Percentiles rank a stretch among this genome's conserved stretches.
Conservation (phyloP, 805 yeast species). For the Torulaspora delbrueckii region DNA sequence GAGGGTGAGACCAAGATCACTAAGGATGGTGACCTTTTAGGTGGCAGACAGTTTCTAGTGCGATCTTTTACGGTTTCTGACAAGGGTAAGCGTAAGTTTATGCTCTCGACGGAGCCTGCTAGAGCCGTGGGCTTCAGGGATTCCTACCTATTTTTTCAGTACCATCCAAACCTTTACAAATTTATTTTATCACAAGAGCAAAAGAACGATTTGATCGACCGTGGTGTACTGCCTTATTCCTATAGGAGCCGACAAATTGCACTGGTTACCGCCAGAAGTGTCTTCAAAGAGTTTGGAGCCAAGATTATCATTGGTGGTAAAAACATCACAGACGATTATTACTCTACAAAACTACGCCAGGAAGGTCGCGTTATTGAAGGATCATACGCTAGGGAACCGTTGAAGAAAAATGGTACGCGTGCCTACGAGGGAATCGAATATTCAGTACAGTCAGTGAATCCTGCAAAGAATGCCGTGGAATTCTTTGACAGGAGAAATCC, state of each 20-base stretch:
- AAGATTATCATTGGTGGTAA: constrained; percentile 74
- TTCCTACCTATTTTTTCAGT: constrained; percentile 82
- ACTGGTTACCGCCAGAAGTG: constrained; percentile 83
- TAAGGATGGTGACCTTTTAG: constrained; percentile 58
- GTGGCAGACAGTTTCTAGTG: constrained; percentile 69
- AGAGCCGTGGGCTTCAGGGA: constrained; percentile 92
- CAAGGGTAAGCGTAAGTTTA: constrained; percentile 65
- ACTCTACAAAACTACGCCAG: constrained; percentile 50
- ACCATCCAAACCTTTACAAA: constrained; percentile 72
- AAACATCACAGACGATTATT: constrained; percentile 81
- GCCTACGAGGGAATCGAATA: constrained; percentile 16
- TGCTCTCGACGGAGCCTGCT: constrained; percentile 96
- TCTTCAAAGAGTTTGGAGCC: constrained; percentile 90
- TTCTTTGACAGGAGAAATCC: constrained; percentile 36
- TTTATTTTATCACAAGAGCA: constrained; percentile 69
- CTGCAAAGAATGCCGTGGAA: constrained; percentile 38
- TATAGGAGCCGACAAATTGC: constrained; percentile 88
- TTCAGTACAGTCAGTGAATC: constrained; percentile 21
- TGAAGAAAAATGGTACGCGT: constrained; percentile 13
- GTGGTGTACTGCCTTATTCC: constrained; percentile 80
- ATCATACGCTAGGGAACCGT: constrained; percentile 36
- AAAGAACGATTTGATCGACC: constrained; percentile 73
- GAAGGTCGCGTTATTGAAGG: constrained; percentile 66
- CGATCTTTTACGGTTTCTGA: constrained; percentile 56
- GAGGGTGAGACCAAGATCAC: constrained; percentile 74